phyloP scores from a whole-genome alignment of 352 stramenopile genomes.

The Peronospora destructor region DNA sequence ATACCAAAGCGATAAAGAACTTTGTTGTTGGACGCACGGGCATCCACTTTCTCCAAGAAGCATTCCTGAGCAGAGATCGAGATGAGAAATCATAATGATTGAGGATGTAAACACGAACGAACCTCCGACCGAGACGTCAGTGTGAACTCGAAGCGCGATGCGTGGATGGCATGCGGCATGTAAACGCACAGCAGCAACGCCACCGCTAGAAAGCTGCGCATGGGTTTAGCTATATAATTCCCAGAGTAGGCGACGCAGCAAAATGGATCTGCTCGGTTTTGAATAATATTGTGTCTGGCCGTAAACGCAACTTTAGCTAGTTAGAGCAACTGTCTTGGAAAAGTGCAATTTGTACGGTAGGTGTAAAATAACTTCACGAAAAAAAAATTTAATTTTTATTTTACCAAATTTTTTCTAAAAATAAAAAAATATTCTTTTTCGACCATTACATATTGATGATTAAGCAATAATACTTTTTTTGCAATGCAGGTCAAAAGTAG shows the following conservation, averaged over 20 bases:
- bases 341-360: too few species aligned
- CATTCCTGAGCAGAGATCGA: constrained; percentile 32
- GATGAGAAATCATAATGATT: not conserved
- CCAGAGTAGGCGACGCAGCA: not conserved
- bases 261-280: not conserved
- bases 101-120: not conserved
- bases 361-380: too few species aligned
- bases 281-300: not conserved
- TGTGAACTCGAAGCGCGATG: constrained; percentile 46
- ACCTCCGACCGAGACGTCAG: constrained; percentile 39
- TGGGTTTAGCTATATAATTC: not conserved
- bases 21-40: constrained; percentile 46
- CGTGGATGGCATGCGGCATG: constrained; percentile 11
- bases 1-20: constrained; percentile 60
- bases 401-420: too few species aligned
- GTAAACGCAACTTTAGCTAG: constrained; percentile 1
- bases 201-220: constrained; percentile 19
- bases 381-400: too few species aligned
- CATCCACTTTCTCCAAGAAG: constrained; percentile 51
- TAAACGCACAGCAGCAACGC: constrained; percentile 15
- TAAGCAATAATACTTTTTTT: too few species aligned
- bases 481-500: too few species aligned
- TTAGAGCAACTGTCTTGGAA: not conserved
- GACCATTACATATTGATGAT: too few species aligned
- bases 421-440: too few species aligned